These are phyloP conservation scores for Yamadazyma diospyri DNA, from an alignment of 1,139 yeast genomes.

Conservation along the genomic window DNA sequence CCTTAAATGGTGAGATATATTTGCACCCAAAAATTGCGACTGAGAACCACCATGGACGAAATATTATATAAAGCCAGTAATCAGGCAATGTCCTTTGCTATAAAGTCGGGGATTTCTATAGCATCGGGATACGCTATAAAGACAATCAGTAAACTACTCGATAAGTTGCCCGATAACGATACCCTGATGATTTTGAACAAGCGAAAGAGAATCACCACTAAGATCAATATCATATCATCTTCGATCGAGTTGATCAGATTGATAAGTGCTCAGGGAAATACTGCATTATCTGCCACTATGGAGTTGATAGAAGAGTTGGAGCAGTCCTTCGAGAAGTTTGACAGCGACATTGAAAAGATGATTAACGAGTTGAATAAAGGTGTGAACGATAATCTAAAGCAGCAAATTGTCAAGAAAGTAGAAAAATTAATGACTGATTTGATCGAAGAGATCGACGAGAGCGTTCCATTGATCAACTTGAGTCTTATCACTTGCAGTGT, in stretches of 20 bases:
- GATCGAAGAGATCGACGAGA: conserved; percentile 55
- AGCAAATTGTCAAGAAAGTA: conserved; percentile 43
- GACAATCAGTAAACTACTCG: conserved; percentile 57
- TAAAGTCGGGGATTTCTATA: conserved; percentile 69
- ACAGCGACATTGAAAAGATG: conserved; percentile 40
- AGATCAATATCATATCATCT: conserved; percentile 60
- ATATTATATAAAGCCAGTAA: conserved; percentile 60
- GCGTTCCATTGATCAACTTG: conserved; percentile 66
- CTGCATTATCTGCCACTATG: conserved; percentile 57
- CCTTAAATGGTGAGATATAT: too few relatives aligned
- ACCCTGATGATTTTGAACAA: conserved; percentile 40
- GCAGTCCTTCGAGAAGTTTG: conserved; percentile 58
- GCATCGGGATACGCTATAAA: conserved; percentile 77
- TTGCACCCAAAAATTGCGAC: too few relatives aligned
- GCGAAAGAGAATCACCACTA: conserved; percentile 49
- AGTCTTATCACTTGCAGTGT: conserved; percentile 73
- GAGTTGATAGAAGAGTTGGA: conserved; percentile 56
- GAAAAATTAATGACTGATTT: conserved; percentile 49
- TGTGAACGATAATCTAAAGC: conserved; percentile 20
- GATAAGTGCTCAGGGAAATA: conserved; percentile 70
- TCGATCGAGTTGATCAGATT: conserved; percentile 70
- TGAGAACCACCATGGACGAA: conserved; percentile 38
- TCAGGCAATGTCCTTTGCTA: conserved; percentile 79
- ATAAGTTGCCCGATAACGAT: conserved; percentile 58
- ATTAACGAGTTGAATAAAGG: conserved; percentile 18